Evolutionary conservation across 257 asterid genomes (phyloP).

Genomic region (Solanum pennellii): DNA sequence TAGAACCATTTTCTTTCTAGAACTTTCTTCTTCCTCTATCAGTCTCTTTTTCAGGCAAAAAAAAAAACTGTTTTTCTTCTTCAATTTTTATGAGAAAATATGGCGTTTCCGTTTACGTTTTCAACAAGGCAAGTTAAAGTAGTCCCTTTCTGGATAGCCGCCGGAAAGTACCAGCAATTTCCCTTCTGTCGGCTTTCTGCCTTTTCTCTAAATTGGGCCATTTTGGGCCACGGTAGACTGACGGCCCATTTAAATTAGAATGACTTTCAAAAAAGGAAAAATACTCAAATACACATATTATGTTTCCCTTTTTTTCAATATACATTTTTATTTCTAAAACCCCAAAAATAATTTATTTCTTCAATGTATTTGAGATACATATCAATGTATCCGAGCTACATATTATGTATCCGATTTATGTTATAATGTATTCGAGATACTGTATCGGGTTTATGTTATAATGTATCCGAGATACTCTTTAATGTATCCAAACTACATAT

Average conservation of each 20-base stretch:
- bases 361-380: no score
- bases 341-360: no score
- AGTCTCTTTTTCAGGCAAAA: not conserved
- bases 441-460: no score
- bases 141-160: not conserved
- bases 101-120: not conserved
- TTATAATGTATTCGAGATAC: no score
- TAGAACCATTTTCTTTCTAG: conserved; percentile 47
- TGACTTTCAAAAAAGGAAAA: not conserved
- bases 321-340: no score
- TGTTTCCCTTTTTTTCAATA: no score
- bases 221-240: not conserved
- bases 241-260: not conserved
- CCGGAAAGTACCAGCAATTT: not conserved
- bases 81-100: not conserved
- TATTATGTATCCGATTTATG: no score
- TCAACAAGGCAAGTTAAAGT: not conserved
- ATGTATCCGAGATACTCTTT: no score
- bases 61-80: not conserved
- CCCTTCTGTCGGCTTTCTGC: not conserved
- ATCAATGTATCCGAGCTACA: no score
- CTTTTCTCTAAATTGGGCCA: not conserved
- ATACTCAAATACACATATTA: no score
- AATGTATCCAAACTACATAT: no score
- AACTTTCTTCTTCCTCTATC: not conserved